Conservation (phyloP, 2,329 filamentous ascomycete genomes). For the Waltergamsia citrina region DNA sequence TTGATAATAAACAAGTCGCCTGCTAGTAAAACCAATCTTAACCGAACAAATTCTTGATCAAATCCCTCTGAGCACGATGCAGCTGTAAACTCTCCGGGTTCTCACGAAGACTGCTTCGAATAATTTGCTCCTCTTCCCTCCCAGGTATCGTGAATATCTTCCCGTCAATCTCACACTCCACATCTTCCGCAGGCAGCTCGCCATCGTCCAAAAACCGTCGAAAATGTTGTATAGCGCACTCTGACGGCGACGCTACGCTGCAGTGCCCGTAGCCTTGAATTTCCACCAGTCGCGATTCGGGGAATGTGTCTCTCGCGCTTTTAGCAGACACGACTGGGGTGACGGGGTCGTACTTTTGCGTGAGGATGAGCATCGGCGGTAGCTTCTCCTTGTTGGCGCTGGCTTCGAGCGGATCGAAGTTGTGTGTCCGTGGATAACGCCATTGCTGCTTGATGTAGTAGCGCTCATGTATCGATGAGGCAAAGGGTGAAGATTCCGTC, state of each 20-base stretch:
- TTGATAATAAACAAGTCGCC: background rate
- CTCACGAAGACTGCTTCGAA: background rate
- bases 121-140: background rate
- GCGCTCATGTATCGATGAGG: slow-evolving; percentile 16
- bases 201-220: slow-evolving; percentile 26
- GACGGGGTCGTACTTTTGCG: slow-evolving; percentile 33
- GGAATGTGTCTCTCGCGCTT: slow-evolving; percentile 22
- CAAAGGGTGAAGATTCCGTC: slow-evolving; percentile 21
- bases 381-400: slow-evolving; percentile 27
- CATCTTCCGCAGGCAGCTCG: slow-evolving; percentile 22
- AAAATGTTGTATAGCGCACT: slow-evolving; percentile 23
- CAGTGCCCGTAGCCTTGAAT: slow-evolving; percentile 33
- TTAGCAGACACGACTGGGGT: slow-evolving; percentile 33
- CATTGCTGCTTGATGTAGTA: slow-evolving; percentile 19
- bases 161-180: slow-evolving; percentile 25
- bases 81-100: background rate
- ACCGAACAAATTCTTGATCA: background rate
- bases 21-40: background rate
- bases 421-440: slow-evolving; percentile 17
- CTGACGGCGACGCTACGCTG: slow-evolving; percentile 24
- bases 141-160: slow-evolving; percentile 19
- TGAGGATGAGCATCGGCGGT: slow-evolving; percentile 19
- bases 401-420: slow-evolving; percentile 11
- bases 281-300: slow-evolving; percentile 26
- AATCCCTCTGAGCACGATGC: background rate